Conservation (phyloP, 768 basidiomycete genomes). For the Paxillus involutus region DNA sequence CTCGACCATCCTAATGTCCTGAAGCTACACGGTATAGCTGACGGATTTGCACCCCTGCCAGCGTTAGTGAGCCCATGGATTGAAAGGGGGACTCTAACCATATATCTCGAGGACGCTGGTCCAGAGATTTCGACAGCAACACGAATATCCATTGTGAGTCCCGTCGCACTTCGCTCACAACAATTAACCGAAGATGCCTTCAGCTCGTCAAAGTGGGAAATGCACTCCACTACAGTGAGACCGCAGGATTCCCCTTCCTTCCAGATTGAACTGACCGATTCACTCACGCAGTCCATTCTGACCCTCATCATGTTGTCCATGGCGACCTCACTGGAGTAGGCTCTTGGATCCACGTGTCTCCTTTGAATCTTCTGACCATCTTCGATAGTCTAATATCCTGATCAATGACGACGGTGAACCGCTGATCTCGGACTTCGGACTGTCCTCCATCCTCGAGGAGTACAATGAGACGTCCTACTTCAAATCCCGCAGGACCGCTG, state of each 20-base stretch:
- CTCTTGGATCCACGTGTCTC: background rate
- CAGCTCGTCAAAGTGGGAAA: slow-evolving; percentile 41
- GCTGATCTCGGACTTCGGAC: slow-evolving; percentile 37
- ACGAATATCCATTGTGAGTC: slow-evolving; percentile 35
- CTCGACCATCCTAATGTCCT: slow-evolving; percentile 40
- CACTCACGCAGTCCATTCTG: slow-evolving; percentile 3
- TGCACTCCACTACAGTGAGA: slow-evolving; percentile 40
- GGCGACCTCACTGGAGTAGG: slow-evolving; percentile 12
- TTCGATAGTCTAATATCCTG: slow-evolving; percentile 7
- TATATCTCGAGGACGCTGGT: slow-evolving; percentile 37
- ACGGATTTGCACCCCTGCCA: slow-evolving; percentile 35
- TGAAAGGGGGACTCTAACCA: slow-evolving; percentile 38
- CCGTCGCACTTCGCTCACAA: background rate
- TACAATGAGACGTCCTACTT: slow-evolving; percentile 28
- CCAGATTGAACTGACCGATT: background rate
- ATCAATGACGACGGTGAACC: slow-evolving; percentile 3
- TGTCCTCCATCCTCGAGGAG: slow-evolving; percentile 39
- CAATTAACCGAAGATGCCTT: background rate
- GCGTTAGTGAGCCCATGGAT: slow-evolving; percentile 45
- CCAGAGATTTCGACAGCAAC: slow-evolving; percentile 35
- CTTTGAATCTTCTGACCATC: background rate
- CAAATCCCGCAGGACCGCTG: slow-evolving; percentile 5
- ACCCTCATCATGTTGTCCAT: background rate
- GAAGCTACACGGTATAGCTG: slow-evolving; percentile 34
- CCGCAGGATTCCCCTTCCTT: background rate